phyloP scores from a whole-genome alignment of 1,284 basidiomycete species.

The Pterulicium gracile region DNA sequence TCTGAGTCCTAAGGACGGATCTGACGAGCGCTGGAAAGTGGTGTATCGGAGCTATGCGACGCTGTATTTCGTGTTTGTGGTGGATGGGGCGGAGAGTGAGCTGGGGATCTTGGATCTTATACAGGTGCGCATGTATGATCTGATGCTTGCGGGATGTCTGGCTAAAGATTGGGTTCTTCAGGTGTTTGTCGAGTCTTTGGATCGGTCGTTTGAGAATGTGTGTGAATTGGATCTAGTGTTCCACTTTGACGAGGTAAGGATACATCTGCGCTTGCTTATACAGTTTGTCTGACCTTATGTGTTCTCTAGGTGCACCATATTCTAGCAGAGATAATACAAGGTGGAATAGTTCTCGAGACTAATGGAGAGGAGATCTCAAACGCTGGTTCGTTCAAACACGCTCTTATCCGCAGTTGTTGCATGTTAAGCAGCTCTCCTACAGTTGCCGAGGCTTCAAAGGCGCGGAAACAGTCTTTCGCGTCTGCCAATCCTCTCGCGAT shows the following conservation, averaged over 20 bases:
- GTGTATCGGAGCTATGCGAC: conserved; percentile 89
- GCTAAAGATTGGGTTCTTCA: conserved; percentile 12
- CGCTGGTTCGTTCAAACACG: conserved; percentile 42
- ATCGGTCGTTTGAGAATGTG: conserved; percentile 95
- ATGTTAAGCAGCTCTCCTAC: conserved; percentile 9
- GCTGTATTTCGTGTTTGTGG: conserved; percentile 94
- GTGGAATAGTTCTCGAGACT: conserved; percentile 96
- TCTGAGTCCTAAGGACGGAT: conserved; percentile 45
- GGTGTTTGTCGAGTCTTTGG: conserved; percentile 97
- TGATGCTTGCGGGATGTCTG: not conserved
- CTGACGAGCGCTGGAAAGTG: conserved; percentile 59
- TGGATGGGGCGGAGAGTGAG: conserved; percentile 92
- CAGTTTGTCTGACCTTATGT: conserved; percentile 2
- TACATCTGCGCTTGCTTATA: conserved; percentile 1
- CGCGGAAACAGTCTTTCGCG: conserved; percentile 63
- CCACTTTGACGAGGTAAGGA: conserved; percentile 88
- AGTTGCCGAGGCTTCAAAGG: conserved; percentile 61
- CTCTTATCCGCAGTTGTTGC: conserved; percentile 9
- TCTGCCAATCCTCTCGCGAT: conserved; percentile 70
- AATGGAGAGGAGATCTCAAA: conserved; percentile 86
- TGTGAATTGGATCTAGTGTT: conserved; percentile 98
- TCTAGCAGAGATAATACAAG: conserved; percentile 91
- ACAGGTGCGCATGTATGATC: conserved; percentile 54
- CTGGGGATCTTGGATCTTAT: conserved; percentile 94
- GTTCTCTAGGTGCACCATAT: conserved; percentile 78